Evolutionary conservation across 495 filamentous ascomycete genomes (phyloP).

Genomic region (Wilcoxina mikolae): DNA sequence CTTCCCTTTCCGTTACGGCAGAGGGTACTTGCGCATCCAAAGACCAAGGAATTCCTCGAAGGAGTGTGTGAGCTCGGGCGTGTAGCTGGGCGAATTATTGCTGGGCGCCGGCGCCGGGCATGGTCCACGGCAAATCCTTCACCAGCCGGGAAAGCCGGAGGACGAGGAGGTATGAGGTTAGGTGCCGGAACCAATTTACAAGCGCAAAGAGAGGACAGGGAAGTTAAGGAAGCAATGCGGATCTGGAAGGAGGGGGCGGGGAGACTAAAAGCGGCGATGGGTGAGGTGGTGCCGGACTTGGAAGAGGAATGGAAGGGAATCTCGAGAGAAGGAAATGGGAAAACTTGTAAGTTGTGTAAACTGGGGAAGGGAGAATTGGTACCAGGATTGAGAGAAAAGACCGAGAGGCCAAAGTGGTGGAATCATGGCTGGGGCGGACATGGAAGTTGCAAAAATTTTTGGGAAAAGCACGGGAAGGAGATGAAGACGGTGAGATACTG

Average conservation of each 20-base stretch:
- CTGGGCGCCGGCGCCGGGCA: slow-evolving; percentile 65
- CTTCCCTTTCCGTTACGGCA: slow-evolving; percentile 41
- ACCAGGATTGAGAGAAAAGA: slow-evolving; percentile 51
- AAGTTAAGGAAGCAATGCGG: slow-evolving; percentile 60
- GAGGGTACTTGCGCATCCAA: slow-evolving; percentile 41
- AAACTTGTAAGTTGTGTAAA: slow-evolving; percentile 77
- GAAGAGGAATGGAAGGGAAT: slow-evolving; percentile 47
- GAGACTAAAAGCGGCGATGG: slow-evolving; percentile 40
- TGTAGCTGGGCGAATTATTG: slow-evolving; percentile 65
- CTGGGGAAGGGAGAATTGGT: slow-evolving; percentile 76
- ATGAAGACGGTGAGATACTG: background rate
- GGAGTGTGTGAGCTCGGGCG: slow-evolving; percentile 43
- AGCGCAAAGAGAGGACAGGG: slow-evolving; percentile 67
- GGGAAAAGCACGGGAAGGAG: slow-evolving; percentile 48
- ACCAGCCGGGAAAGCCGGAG: slow-evolving; percentile 36
- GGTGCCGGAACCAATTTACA: slow-evolving; percentile 57
- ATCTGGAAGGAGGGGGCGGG: slow-evolving; percentile 59
- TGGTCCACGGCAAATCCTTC: too few relatives aligned
- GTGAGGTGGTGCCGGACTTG: slow-evolving; percentile 47
- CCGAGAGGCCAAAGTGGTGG: slow-evolving; percentile 95
- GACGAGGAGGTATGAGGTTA: slow-evolving; percentile 72
- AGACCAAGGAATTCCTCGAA: slow-evolving; percentile 40
- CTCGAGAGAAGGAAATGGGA: slow-evolving; percentile 44
- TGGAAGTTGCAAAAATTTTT: slow-evolving; percentile 65
- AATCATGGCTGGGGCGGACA: slow-evolving; percentile 70